These are phyloP conservation scores for Fragosphaeria purpurea DNA, from an alignment of 2,329 filamentous ascomycete genomes.

Conservation along the genomic window DNA sequence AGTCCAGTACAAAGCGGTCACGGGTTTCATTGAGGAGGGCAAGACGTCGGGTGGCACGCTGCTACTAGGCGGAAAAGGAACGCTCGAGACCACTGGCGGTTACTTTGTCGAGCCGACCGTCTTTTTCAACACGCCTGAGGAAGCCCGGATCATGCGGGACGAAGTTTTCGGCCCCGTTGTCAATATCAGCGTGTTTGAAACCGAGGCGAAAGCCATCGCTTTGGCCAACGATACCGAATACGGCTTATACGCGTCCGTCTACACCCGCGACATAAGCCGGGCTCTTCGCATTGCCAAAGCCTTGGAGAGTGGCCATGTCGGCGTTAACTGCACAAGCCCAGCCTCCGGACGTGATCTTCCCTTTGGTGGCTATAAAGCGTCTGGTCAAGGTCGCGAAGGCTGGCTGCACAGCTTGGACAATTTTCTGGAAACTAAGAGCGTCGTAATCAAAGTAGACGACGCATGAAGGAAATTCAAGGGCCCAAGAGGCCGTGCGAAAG, in stretches of 20 bases:
- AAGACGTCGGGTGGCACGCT: constrained; percentile 19
- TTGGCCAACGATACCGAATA: constrained; percentile 43
- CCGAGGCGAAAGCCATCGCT: constrained; percentile 37
- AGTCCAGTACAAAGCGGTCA: constrained; percentile 30
- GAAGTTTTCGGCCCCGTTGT: constrained; percentile 47
- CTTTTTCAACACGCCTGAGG: constrained; percentile 26
- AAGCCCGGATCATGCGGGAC: constrained; percentile 33
- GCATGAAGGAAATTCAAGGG: neutral
- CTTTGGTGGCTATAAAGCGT: constrained; percentile 31
- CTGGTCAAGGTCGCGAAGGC: constrained; percentile 26
- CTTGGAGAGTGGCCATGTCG: constrained; percentile 45
- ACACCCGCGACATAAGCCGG: constrained; percentile 37
- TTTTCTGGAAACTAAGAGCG: constrained; percentile 21
- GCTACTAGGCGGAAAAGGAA: constrained; percentile 17
- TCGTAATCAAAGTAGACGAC: constrained; percentile 16
- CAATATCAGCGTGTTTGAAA: constrained; percentile 38
- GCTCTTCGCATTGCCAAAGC: constrained; percentile 28
- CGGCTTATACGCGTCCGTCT: constrained; percentile 41
- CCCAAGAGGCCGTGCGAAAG: neutral
- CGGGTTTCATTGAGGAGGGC: constrained; percentile 26
- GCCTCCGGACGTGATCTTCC: constrained; percentile 24
- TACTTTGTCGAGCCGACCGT: constrained; percentile 30
- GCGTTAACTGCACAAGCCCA: constrained; percentile 36
- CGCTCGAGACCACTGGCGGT: constrained; percentile 15
- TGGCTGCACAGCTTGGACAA: constrained; percentile 24